These are phyloP conservation scores for Bothriochloa decipiens DNA, from an alignment of 176 grass and related monocot species.

Conservation along the genomic window DNA sequence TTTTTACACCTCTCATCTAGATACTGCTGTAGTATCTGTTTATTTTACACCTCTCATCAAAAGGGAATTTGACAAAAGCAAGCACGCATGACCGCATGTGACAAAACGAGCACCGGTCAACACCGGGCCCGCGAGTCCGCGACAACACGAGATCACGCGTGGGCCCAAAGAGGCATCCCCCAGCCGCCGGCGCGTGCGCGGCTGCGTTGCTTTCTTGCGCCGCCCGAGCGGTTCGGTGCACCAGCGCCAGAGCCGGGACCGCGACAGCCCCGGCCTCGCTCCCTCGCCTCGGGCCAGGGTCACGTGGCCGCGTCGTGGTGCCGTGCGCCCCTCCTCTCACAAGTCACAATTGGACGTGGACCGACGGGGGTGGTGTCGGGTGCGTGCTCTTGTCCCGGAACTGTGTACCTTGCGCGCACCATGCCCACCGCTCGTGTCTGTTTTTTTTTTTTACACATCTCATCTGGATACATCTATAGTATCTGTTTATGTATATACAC, in stretches of 20 bases:
- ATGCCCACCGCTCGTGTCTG: neutral
- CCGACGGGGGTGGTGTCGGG: no score
- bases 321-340: neutral
- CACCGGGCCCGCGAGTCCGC: neutral
- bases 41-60: no score
- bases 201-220: slow-evolving; percentile 40
- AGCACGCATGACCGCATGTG: neutral
- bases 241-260: slow-evolving; percentile 9
- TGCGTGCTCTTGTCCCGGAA: slow-evolving; percentile 3
- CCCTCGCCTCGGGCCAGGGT: neutral
- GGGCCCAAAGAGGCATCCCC: neutral
- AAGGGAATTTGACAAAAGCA: neutral
- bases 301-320: slow-evolving; percentile 40
- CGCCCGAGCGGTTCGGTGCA: slow-evolving; percentile 47
- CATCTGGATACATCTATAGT: no score
- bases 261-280: neutral
- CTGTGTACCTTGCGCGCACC: neutral
- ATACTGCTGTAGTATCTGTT: no score
- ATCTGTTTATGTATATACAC: no score
- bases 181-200: slow-evolving; percentile 16
- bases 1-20: no score
- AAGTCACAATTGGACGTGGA: neutral
- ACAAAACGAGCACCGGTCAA: neutral
- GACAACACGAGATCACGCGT: neutral
- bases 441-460: no score